These are phyloP conservation scores for Neophaeococcomyces aloes DNA, from an alignment of 2,329 filamentous ascomycete species.

Conservation along the genomic window DNA sequence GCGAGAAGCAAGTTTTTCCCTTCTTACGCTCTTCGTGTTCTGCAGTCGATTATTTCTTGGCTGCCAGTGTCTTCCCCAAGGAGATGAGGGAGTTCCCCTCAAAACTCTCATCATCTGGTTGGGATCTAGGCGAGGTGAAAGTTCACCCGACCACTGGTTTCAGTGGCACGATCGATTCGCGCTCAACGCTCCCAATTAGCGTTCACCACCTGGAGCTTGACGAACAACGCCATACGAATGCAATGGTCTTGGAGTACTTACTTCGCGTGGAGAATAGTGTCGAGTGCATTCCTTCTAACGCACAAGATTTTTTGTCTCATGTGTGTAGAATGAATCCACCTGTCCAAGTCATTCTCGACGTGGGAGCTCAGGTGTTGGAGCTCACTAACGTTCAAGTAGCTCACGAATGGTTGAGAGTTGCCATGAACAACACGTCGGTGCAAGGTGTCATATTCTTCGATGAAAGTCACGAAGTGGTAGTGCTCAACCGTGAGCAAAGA, in stretches of 20 bases:
- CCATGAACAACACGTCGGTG: slow-evolving; percentile 16
- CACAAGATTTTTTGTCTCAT: slow-evolving; percentile 36
- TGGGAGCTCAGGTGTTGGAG: slow-evolving; percentile 60
- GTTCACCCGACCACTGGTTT: slow-evolving; percentile 47
- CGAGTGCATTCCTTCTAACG: slow-evolving; percentile 22
- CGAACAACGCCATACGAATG: slow-evolving; percentile 54
- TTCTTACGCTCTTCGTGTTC: slow-evolving; percentile 42
- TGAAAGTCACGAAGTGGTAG: slow-evolving; percentile 24
- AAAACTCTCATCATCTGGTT: slow-evolving; percentile 56
- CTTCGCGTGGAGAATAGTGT: slow-evolving; percentile 43
- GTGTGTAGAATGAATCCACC: slow-evolving; percentile 32
- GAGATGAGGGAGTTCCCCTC: slow-evolving; percentile 52
- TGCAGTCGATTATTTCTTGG: slow-evolving; percentile 55
- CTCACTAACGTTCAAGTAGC: slow-evolving; percentile 45
- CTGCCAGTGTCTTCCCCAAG: slow-evolving; percentile 48
- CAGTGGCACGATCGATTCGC: slow-evolving; percentile 56
- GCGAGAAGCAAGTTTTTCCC: slow-evolving; percentile 43
- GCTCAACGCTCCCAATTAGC: slow-evolving; percentile 39
- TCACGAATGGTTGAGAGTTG: slow-evolving; percentile 42
- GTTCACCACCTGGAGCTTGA: slow-evolving; percentile 48
- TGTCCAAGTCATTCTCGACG: slow-evolving; percentile 55
- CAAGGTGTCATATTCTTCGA: slow-evolving; percentile 49
- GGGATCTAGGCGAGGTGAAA: slow-evolving; percentile 49
- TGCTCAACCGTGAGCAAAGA: slow-evolving; percentile 23
- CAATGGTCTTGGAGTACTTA: slow-evolving; percentile 51